Conservation (phyloP, 2,329 filamentous ascomycete species). For the Periconia digitata region DNA sequence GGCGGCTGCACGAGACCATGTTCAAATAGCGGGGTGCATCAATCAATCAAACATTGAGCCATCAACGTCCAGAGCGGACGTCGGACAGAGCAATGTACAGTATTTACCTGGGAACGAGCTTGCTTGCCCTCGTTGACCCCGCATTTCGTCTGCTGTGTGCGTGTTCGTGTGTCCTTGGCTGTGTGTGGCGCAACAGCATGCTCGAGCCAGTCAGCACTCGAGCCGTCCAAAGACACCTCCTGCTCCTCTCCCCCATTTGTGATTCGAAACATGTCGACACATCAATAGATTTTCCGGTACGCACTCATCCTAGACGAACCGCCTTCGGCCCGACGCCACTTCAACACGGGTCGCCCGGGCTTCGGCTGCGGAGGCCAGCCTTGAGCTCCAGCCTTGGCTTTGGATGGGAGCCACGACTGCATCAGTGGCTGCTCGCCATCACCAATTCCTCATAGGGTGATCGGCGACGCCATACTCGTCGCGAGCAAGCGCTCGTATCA, state of each 20-base stretch:
- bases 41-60: not conserved
- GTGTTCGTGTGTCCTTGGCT: too few relatives aligned
- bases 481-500: not conserved
- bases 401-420: too few relatives aligned
- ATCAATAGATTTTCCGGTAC: constrained; percentile 6
- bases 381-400: too few relatives aligned
- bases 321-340: not conserved
- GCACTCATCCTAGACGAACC: constrained; percentile 7
- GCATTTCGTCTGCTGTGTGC: too few relatives aligned
- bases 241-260: not conserved
- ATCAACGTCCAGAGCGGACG: too few relatives aligned
- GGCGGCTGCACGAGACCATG: constrained; percentile 15
- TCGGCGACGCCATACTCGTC: not conserved
- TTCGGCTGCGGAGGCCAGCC: constrained; percentile 13
- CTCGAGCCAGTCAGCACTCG: constrained; percentile 19
- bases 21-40: constrained; percentile 8
- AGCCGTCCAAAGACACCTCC: not conserved
- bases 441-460: not conserved
- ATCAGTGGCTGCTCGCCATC: not conserved
- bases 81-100: too few relatives aligned
- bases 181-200: constrained; percentile 11
- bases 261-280: not conserved
- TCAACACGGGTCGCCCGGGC: constrained; percentile 8
- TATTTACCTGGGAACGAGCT: too few relatives aligned
- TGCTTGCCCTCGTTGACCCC: too few relatives aligned